phyloP scores from a whole-genome alignment of 2,329 filamentous ascomycete species.

The Macrophomina phaseolina region DNA sequence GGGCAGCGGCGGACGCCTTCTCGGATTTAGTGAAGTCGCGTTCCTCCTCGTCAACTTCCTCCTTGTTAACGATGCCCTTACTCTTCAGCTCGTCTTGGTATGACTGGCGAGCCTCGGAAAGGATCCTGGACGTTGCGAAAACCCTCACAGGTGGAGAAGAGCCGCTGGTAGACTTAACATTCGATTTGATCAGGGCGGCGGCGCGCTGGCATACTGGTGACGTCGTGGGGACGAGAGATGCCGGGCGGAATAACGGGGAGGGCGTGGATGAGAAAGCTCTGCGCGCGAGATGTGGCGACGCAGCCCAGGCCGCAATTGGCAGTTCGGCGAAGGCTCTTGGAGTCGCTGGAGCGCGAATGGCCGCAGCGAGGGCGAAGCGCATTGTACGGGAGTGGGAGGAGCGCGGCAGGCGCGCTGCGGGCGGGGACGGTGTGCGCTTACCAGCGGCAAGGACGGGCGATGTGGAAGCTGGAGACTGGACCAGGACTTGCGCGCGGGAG shows the following conservation, averaged over 20 bases:
- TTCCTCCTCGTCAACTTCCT: slow-evolving; percentile 56
- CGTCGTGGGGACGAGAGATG: slow-evolving; percentile 17
- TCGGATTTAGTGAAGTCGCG: slow-evolving; percentile 75
- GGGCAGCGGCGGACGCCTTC: slow-evolving; percentile 82
- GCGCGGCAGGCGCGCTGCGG: slow-evolving; percentile 30
- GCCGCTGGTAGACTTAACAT: neutral
- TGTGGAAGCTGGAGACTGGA: slow-evolving; percentile 5
- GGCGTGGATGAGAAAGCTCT: slow-evolving; percentile 7
- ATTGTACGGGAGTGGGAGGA: slow-evolving; percentile 28
- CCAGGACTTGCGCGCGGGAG: slow-evolving; percentile 15
- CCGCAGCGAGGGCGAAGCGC: slow-evolving; percentile 36
- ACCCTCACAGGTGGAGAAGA: neutral
- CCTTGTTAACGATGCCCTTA: slow-evolving; percentile 41
- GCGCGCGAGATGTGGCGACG: neutral
- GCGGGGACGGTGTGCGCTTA: slow-evolving; percentile 6
- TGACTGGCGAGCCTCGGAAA: slow-evolving; percentile 35
- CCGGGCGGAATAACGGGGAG: slow-evolving; percentile 9
- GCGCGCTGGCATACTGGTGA: slow-evolving; percentile 15
- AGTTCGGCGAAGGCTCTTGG: slow-evolving; percentile 29
- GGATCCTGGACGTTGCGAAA: slow-evolving; percentile 11
- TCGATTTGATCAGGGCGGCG: slow-evolving; percentile 4
- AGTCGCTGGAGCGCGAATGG: slow-evolving; percentile 42
- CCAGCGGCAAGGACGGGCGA: slow-evolving; percentile 23
- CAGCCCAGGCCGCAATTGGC: slow-evolving; percentile 19
- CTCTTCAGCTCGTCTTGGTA: slow-evolving; percentile 48